A percentile compares a stretch with the other conserved stretches of the same genome.
Evolutionary conservation across 139 green algal genomes (phyloP).

Genomic region (Picochlorum sp.): DNA sequence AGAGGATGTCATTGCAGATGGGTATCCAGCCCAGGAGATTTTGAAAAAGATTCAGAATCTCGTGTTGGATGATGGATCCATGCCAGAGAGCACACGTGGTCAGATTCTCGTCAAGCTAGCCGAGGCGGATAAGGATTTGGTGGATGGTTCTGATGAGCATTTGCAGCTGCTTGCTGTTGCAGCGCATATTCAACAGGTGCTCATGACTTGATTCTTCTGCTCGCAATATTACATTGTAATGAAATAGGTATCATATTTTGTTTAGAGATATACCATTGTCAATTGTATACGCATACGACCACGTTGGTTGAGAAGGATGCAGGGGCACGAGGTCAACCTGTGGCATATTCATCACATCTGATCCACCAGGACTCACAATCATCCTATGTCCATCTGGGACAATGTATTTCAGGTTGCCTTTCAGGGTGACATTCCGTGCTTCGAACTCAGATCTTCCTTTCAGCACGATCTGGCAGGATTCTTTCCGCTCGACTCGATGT

Average conservation of each 20-base stretch:
- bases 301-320: neutral
- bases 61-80: constrained; percentile 32
- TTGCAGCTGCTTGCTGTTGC: constrained; percentile 74
- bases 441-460: constrained; percentile 85
- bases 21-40: constrained; percentile 57
- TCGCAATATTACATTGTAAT: neutral
- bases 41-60: constrained; percentile 68
- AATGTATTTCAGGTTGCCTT: constrained; percentile 53
- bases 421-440: constrained; percentile 47
- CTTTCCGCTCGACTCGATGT: constrained; percentile 55
- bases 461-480: constrained; percentile 65
- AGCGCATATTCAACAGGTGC: constrained; percentile 14
- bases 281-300: neutral
- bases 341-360: constrained; percentile 2
- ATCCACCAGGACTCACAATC: constrained; percentile 31
- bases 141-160: constrained; percentile 75
- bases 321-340: neutral
- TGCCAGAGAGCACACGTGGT: constrained; percentile 34
- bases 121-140: constrained; percentile 63
- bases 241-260: neutral
- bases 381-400: constrained; percentile 73
- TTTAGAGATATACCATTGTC: neutral
- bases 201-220: neutral
- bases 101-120: constrained; percentile 47
- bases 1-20: constrained; percentile 59